Percentiles rank a stretch among this genome's conserved stretches.
Conservation (phyloP, 164 flowering plant genomes). For the Vitis rotundifolia region DNA sequence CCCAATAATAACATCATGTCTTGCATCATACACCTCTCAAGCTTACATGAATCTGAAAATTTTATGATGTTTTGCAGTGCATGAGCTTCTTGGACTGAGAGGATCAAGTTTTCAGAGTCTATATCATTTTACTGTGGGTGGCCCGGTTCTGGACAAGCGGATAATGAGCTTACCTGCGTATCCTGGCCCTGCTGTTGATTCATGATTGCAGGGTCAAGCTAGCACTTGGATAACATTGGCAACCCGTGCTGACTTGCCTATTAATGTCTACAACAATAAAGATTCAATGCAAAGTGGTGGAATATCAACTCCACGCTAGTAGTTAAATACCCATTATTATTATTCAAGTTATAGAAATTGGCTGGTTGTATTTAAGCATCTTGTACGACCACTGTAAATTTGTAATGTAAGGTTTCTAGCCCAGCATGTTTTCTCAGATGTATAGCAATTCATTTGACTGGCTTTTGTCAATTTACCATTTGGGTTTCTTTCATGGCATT, state of each 20-base stretch:
- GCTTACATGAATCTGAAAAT: no score
- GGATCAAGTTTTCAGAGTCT: slow-evolving; percentile 82
- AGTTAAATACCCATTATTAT: background rate
- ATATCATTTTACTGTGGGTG: slow-evolving; percentile 93
- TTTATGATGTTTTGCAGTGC: slow-evolving; percentile 52
- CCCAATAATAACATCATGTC: no score
- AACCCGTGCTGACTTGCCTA: background rate
- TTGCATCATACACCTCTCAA: no score
- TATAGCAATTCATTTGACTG: no score
- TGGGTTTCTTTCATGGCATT: no score
- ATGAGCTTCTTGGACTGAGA: slow-evolving; percentile 70
- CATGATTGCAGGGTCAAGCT: slow-evolving; percentile 20
- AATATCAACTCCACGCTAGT: no score
- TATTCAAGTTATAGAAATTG: background rate
- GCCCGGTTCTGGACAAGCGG: slow-evolving; percentile 78
- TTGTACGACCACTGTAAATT: background rate
- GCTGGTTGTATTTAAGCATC: background rate
- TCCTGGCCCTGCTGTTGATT: slow-evolving; percentile 85
- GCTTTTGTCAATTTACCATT: no score
- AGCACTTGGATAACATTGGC: background rate
- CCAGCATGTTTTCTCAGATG: no score
- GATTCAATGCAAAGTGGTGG: background rate
- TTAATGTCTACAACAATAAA: background rate
- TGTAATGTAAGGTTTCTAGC: background rate
- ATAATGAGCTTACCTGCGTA: slow-evolving; percentile 97